Evolutionary conservation across 2,329 filamentous ascomycete species (phyloP), one percentile per base, ranked within the genome.

Genomic region (Apiospora saccharicola): DNA sequence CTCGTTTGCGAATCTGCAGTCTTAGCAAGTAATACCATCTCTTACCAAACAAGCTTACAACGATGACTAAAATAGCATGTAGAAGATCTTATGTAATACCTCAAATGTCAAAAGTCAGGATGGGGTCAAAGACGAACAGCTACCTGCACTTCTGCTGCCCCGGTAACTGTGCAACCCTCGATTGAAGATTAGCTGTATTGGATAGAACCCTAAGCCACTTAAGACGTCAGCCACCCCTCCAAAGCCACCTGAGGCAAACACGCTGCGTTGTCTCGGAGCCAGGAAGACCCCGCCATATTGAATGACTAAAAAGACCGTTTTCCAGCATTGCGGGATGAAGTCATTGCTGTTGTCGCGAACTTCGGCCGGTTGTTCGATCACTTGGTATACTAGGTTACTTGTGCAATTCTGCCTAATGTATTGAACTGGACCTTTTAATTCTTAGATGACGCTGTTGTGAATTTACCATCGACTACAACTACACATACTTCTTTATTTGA

Each of bases 281-380:
- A 41, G 30, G 30, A 64, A 34, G 57, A 64, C 57, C 57, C 57
- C 57, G 57, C 57, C 57, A 64, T 13, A 34, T 61, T 34, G 53
- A 61, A 22, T 61, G 26, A 30, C 57, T 37, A 64, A 24, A 64
- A 57, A 64, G 41, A 8, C 19, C 30, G 22, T 34, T 64, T 64
- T 64, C 57, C 57, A 64, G 12, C 34, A 44, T 69, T n/a, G 68
- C 70, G 72, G 71, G 75, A 77, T 78, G 75, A 76, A 76, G 74
- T 78, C 76, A 78, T 76, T 72, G 72, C 67, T 47, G 41, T 19
- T 34, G 41, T 68, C 67, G 67, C 41, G 67, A 68, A 68, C 22
- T 41, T 41, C 34, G 34, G 57, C 57, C 57, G n/a, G 57, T 64
- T 64, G 30, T 19, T 64, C 22, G 16, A 41, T 41, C 57, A 61